phyloP scores from a whole-genome alignment of 768 basidiomycete genomes.

The Chalciporus pseudorubinellus region DNA sequence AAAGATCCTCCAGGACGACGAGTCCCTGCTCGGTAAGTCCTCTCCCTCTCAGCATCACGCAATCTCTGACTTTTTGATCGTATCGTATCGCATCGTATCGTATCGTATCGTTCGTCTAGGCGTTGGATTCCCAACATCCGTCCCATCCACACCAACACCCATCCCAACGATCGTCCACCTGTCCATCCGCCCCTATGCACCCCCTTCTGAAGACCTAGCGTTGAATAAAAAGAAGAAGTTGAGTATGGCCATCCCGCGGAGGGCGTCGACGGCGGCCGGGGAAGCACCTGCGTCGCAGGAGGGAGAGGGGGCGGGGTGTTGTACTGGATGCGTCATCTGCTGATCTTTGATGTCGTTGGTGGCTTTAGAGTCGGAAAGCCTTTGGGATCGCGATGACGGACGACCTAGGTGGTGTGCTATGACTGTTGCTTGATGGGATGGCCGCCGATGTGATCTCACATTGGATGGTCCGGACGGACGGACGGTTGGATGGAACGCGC shows the following conservation, averaged over 20 bases:
- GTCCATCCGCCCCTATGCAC: slow-evolving; percentile 61
- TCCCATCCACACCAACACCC: slow-evolving; percentile 29
- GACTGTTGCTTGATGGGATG: no score
- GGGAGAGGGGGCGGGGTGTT: slow-evolving; percentile 32
- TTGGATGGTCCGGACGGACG: no score
- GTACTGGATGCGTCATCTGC: slow-evolving; percentile 40
- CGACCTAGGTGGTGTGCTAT: no score
- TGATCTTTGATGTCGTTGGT: slow-evolving; percentile 20
- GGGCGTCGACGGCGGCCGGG: slow-evolving; percentile 14
- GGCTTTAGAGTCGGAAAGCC: no score
- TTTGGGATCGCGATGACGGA: no score
- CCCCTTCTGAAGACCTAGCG: slow-evolving; percentile 46
- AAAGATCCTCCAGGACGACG: slow-evolving; percentile 81
- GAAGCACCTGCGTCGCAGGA: slow-evolving; percentile 16
- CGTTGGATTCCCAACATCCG: slow-evolving; percentile 31
- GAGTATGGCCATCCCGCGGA: slow-evolving; percentile 27
- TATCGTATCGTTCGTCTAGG: slow-evolving; percentile 13
- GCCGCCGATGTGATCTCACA: no score
- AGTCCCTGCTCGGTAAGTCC: slow-evolving; percentile 62
- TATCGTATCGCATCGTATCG: no score
- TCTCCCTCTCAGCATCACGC: not conserved
- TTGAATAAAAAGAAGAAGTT: slow-evolving; percentile 55
- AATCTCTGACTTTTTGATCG: no score
- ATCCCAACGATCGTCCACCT: slow-evolving; percentile 71
- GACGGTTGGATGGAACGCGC: no score